A percentile compares a stretch with the other conserved stretches of the same genome.
Conservation (phyloP, 2,329 filamentous ascomycete species). For the Microcyclospora tardicrescens region DNA sequence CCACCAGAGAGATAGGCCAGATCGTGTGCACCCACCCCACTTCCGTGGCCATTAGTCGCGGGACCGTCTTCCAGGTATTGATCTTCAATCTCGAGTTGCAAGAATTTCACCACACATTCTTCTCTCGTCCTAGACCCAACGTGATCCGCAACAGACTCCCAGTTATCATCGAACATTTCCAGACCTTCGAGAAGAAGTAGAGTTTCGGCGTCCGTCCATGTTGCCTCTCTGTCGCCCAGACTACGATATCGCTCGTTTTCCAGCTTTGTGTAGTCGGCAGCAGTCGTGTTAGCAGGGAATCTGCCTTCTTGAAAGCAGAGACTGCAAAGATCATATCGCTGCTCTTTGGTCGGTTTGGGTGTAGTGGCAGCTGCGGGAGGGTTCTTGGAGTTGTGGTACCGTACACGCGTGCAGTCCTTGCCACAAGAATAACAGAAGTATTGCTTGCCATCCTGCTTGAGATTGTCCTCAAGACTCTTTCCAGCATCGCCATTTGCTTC, state of each 20-base stretch:
- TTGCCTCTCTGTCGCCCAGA: constrained; percentile 67
- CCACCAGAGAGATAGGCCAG: constrained; percentile 58
- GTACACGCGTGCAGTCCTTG: constrained; percentile 67
- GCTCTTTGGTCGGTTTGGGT: constrained; percentile 42
- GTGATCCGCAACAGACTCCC: constrained; percentile 83
- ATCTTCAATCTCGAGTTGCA: constrained; percentile 94
- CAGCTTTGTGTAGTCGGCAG: constrained; percentile 72
- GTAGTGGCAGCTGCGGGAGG: constrained; percentile 31
- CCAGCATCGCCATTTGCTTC: constrained; percentile 58
- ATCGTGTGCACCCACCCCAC: constrained; percentile 18
- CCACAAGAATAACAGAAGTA: constrained; percentile 85
- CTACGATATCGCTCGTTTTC: constrained; percentile 76
- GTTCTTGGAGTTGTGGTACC: constrained; percentile 58
- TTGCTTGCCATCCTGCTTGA: constrained; percentile 51
- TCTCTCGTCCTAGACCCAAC: constrained; percentile 85
- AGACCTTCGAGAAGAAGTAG: constrained; percentile 82
- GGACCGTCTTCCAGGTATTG: constrained; percentile 64
- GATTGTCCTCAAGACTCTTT: constrained; percentile 45
- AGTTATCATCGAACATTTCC: constrained; percentile 90
- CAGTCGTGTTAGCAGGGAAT: constrained; percentile 65
- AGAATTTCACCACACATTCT: constrained; percentile 91
- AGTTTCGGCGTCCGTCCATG: constrained; percentile 84
- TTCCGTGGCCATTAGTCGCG: constrained; percentile 43
- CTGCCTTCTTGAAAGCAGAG: constrained; percentile 79
- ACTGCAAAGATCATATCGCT: constrained; percentile 79